Base-by-base conservation (phyloP, 176 grass and related monocot genomes). In the Triticum monococcum region DNA sequence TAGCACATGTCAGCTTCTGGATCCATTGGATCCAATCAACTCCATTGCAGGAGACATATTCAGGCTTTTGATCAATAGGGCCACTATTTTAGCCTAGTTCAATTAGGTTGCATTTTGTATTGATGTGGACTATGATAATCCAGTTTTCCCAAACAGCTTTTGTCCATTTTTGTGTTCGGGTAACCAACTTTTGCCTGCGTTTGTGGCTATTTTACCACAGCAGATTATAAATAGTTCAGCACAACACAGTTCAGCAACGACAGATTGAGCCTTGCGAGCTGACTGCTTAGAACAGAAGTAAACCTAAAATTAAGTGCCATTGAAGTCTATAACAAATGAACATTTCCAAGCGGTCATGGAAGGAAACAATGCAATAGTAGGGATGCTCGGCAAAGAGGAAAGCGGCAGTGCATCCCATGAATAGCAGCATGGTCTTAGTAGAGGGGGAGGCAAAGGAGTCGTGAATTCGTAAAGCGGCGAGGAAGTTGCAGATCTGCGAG, bases 341-440 rank as follows among this genome's bases (percentile, higher is more conserved):
- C 71, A 74, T 74, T 74, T 74, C 45, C 25, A 74, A 46, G 72
- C 7, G 72, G 72, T 48, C 24, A 12, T 75, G 72, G 72, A 28
- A 75, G 41, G 72, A 75, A 72, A 75, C 72, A 48, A 23, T 46
- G 40, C 71, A 23, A 74, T 48, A 43, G 40, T 13, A 75, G 41
- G 24, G 72, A 28, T 7, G 24, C 40, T 8, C 48, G 7, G 7
- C 41, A n/a, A 75, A 41, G 45, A 75, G 72, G 25, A 43, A 28
- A 75, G 71, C 14, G 72, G 23, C 23, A 26, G 41, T 28, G 40
- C 41, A 12, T 75, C 40, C 23, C 45, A 12, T 12, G 13, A 75
- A 75, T 28, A 13, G 18, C 18, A 18, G 16, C 54, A 57, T 57
- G 54, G 54, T 57, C 54, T 18, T 18, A 57, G 54, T 6, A 57